phyloP scores from a whole-genome alignment of 257 asterid genomes.

The Capsicum baccatum region DNA sequence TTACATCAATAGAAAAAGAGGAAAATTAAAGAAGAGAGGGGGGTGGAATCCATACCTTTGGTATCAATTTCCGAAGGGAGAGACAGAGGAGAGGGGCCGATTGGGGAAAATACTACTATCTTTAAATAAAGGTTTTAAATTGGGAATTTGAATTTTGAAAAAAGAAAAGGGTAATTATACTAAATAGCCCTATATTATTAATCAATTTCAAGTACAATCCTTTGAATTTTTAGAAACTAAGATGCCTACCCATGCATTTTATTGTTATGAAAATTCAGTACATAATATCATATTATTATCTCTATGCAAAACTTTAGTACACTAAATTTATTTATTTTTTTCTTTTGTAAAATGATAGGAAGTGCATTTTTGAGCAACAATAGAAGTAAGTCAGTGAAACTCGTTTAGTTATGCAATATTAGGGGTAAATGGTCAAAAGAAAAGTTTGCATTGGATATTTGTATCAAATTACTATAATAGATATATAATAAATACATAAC shows the following conservation, averaged over 20 bases:
- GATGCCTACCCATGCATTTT: not conserved
- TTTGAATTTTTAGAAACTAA: not conserved
- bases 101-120: not conserved
- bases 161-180: not conserved
- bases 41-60: slow-evolving; percentile 1
- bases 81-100: slow-evolving; percentile 5
- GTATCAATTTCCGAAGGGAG: slow-evolving; percentile 14
- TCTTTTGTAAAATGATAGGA: too few relatives aligned
- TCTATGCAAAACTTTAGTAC: too few relatives aligned
- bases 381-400: too few relatives aligned
- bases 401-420: too few relatives aligned
- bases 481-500: too few relatives aligned
- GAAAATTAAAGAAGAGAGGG: not conserved
- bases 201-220: not conserved
- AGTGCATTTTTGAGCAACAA: too few relatives aligned
- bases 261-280: not conserved
- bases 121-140: slow-evolving; percentile 21
- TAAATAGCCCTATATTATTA: not conserved
- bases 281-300: not conserved
- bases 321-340: too few relatives aligned
- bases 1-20: not conserved
- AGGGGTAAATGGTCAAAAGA: too few relatives aligned
- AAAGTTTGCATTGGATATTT: too few relatives aligned
- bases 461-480: too few relatives aligned
- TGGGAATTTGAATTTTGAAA: slow-evolving; percentile 15